Evolutionary conservation across 116 monocot genomes (phyloP).

Genomic region (Cymodocea nodosa): DNA sequence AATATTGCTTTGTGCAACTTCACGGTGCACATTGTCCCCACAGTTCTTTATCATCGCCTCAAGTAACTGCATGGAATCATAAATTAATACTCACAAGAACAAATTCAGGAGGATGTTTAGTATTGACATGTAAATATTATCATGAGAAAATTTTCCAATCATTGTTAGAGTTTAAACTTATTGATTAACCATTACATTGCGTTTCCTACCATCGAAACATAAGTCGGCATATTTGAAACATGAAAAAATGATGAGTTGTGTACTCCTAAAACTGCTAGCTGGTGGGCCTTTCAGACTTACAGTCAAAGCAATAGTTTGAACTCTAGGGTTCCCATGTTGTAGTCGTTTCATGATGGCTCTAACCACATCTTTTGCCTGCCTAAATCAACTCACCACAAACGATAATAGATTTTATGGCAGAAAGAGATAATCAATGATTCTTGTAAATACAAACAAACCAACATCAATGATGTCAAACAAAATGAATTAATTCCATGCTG

Average conservation of each 20-base stretch:
- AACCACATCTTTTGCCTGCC: conserved; percentile 62
- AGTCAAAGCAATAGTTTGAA: conserved; percentile 79
- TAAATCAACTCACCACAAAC: background rate
- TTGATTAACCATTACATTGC: background rate
- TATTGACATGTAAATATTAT: too few species aligned
- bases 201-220: background rate
- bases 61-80: conserved; percentile 25
- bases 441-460: too few species aligned
- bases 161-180: background rate
- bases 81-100: background rate
- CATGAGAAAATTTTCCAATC: too few species aligned
- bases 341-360: conserved; percentile 83
- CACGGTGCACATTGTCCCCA: conserved; percentile 64
- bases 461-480: too few species aligned
- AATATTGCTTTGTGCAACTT: conserved; percentile 58
- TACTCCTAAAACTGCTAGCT: background rate
- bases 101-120: too few species aligned
- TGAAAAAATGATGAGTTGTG: background rate
- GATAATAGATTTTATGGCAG: background rate
- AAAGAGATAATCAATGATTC: background rate
- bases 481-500: too few species aligned
- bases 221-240: background rate
- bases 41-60: conserved; percentile 85
- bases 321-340: conserved; percentile 54
- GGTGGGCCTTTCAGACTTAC: conserved; percentile 28